Evolutionary conservation across 352 stramenopile genomes (phyloP), one percentile per base, ranked within the genome.

Genomic region (Phytophthora ramorum): DNA sequence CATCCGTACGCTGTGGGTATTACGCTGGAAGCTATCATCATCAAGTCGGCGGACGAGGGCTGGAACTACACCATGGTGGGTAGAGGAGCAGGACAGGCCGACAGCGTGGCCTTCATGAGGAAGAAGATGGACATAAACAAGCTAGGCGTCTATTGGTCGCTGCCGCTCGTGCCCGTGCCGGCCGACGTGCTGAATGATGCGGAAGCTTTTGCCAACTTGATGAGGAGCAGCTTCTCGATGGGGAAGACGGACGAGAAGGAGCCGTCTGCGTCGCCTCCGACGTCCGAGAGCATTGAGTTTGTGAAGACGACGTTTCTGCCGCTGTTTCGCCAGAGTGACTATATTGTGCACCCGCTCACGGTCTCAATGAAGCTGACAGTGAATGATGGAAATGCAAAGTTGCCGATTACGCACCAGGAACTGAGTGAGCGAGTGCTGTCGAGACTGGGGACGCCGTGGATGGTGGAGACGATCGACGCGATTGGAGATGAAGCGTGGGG

Each of bases 51-150:
- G 0, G 87, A 95, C 43, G 85, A 83, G 51, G 71, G 76, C 0
- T 93, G 87, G 82, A 93, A 93, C 63, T 95, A 93, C 64, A 95
- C 83, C 0, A 89, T 92, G 84, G 81, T 90, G 35, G 78, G 91
- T 14, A 80, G 84, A 26, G 78, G 81, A 8, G 55, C 44, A 13
- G 54, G 57, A 37, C 58, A 64, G 28, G 57, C 37, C 7, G 43
- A 61, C 9, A 24, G 50, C 28, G 38, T 58, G 13, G 63, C 82
- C 2, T 90, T 90, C 49, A 69, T 95, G 28, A 62, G 87, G 24
- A 95, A 93, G 55, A 92, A 93, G 53, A 83, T 95, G 63, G 85
- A 93, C 43, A 79, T 95, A 48, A 91, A 90, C 53, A 84, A 90
- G 43, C 81, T 95, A 40, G 87, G 85, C 7, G 66, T 95, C 35